phyloP scores from a whole-genome alignment of 768 basidiomycete species.

The Lactarius quietus region DNA sequence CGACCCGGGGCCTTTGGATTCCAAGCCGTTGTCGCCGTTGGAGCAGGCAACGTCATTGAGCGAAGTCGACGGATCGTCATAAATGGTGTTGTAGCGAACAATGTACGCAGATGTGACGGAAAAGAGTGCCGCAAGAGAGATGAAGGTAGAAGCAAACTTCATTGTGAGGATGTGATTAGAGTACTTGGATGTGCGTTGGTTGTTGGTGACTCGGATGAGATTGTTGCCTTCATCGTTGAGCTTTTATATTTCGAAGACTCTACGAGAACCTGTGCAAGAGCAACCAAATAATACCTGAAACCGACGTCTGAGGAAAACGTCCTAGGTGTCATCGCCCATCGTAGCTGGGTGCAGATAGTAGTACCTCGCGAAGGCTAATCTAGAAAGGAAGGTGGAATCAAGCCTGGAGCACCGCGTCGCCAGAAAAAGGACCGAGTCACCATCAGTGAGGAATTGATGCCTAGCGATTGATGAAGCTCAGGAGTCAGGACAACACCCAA shows the following conservation, averaged over 20 bases:
- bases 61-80: slow-evolving; percentile 18
- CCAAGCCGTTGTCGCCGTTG: slow-evolving; percentile 28
- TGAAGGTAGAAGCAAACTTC: too few relatives aligned
- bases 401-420: background rate
- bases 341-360: too few relatives aligned
- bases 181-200: too few relatives aligned
- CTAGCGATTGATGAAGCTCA: background rate
- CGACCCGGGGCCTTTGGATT: too few relatives aligned
- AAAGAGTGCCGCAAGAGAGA: too few relatives aligned
- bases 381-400: too few relatives aligned
- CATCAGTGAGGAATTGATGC: background rate
- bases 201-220: background rate
- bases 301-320: too few relatives aligned
- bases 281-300: background rate
- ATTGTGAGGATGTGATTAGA: too few relatives aligned
- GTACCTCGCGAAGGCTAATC: too few relatives aligned
- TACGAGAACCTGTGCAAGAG: too few relatives aligned
- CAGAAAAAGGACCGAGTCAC: background rate
- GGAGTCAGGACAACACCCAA: background rate
- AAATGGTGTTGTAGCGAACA: slow-evolving; percentile 5
- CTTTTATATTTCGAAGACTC: background rate
- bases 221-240: background rate
- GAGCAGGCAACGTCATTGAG: too few relatives aligned
- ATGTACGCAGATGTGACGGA: slow-evolving; percentile 1
- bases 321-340: background rate